Conservation (phyloP, 352 stramenopile genomes). For the Pythium utonaiense region DNA sequence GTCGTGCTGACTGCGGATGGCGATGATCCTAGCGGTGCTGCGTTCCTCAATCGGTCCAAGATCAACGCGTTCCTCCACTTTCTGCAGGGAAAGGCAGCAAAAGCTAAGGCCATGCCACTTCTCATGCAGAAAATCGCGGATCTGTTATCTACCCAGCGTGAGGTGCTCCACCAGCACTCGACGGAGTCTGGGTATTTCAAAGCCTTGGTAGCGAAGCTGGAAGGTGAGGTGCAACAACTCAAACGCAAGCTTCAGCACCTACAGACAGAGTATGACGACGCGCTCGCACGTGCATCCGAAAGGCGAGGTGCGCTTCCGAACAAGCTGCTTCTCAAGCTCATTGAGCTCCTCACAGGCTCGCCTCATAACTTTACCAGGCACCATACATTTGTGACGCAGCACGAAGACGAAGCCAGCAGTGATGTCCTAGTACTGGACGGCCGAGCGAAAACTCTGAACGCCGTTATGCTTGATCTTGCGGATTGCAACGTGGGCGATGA, state of each 20-base stretch:
- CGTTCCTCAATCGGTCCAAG: constrained; percentile 60
- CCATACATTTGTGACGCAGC: constrained; percentile 51
- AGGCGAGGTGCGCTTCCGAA: neutral
- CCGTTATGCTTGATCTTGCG: constrained; percentile 25
- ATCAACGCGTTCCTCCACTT: constrained; percentile 60
- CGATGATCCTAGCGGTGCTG: constrained; percentile 35
- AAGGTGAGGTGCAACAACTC: constrained; percentile 38
- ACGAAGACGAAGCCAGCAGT: constrained; percentile 17
- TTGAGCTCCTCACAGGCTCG: constrained; percentile 36
- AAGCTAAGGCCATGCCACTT: constrained; percentile 44
- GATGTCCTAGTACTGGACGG: constrained; percentile 32
- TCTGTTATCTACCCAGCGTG: constrained; percentile 35
- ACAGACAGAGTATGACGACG: constrained; percentile 3
- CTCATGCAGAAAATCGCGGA: constrained; percentile 46
- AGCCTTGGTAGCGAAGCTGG: constrained; percentile 32
- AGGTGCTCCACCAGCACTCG: constrained; percentile 33
- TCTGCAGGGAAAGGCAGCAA: constrained; percentile 38
- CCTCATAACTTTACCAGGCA: constrained; percentile 28
- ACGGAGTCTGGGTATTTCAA: constrained; percentile 32
- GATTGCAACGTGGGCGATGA: constrained; percentile 35
- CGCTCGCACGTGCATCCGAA: neutral
- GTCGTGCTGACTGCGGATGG: constrained; percentile 29
- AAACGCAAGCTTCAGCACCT: constrained; percentile 20
- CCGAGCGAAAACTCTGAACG: neutral
- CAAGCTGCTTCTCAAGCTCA: constrained; percentile 40